Base-by-base conservation (phyloP, 164 flowering plant species). In the Cinnamomum micranthum region DNA sequence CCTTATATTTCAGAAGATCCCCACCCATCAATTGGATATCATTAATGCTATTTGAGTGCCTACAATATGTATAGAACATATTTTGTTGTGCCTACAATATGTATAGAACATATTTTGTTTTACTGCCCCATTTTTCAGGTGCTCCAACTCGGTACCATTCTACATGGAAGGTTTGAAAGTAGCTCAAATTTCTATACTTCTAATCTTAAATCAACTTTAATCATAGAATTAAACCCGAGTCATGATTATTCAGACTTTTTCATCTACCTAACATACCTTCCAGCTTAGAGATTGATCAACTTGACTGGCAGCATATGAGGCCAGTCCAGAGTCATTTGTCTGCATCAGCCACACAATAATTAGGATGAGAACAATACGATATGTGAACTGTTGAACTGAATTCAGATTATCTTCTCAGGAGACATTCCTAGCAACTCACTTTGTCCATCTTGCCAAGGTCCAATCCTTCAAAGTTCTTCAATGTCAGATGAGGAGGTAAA, bases 311-410 rank as follows among this genome's bases (percentile, higher is more conserved):
- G 83, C 90, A 79, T 91, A 90, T 58, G 92, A 84, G 71, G 90
- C 89, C 17, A 91, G 85, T 74, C 96, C 96, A 83, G 96, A 91
- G 79, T 88, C 93, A 76, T 84, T 69, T 27, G 84, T 60, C 94
- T 91, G 84, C 80, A 76, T 23, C n/a, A 52, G n/a, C 62, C 31
- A 13, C 31, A 25, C 19, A 55, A n/a, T 9, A 31, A 62, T 72
- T 11, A 13, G 20, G 68, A 67, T 65, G 50, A 33, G 27, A 69
- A 47, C 19, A 20, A 74, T 7, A 51, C n/a, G 20, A 41, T n/a
- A 73, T 3, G 25, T 12, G 33, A n/a, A 24, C 68, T 47, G 9
- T 10, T 12, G 9, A 41, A 64, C 27, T 22, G 17, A 1, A 60
- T 63, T 35, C 47, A 41, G 60, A 15, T 55, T 55, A 11, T 6